A percentile compares a stretch with the other conserved stretches of the same genome.
These are phyloP conservation scores for Diaporthe capsici DNA, from an alignment of 2,329 filamentous ascomycete genomes.

Conservation along the genomic window DNA sequence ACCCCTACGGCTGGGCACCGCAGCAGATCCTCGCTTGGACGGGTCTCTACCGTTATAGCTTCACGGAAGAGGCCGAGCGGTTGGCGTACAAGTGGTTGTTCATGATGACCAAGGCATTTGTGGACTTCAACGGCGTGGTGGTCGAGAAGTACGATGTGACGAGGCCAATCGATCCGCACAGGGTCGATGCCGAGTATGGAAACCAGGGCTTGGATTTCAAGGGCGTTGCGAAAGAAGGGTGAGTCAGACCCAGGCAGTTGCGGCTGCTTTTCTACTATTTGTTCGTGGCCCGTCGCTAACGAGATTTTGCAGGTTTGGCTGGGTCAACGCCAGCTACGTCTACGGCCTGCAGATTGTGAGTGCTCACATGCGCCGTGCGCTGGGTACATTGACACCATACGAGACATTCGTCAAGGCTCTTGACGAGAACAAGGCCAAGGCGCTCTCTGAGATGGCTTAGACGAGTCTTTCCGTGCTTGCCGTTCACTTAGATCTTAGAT, in stretches of 20 bases:
- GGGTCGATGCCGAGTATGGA: slow-evolving; percentile 96
- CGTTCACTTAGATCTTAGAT: slow-evolving; percentile 9
- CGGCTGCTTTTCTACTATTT: slow-evolving; percentile 13
- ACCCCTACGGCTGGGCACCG: slow-evolving; percentile 97
- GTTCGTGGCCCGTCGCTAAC: background rate
- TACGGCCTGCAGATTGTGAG: slow-evolving; percentile 92
- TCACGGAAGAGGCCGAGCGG: slow-evolving; percentile 88
- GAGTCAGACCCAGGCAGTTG: slow-evolving; percentile 58
- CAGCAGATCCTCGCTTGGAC: slow-evolving; percentile 99
- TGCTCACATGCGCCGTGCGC: slow-evolving; percentile 88
- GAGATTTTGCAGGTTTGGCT: slow-evolving; percentile 80
- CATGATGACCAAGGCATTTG: slow-evolving; percentile 98
- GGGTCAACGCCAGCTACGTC: slow-evolving; percentile 98
- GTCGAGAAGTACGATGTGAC: slow-evolving; percentile 99
- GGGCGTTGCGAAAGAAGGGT: slow-evolving; percentile 96
- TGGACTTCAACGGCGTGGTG: slow-evolving; percentile 97
- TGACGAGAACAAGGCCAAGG: slow-evolving; percentile 67
- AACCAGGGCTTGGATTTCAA: slow-evolving; percentile 98
- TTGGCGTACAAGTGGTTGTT: slow-evolving; percentile 97
- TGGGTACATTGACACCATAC: slow-evolving; percentile 90
- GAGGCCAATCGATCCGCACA: slow-evolving; percentile 88
- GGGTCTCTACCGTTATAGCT: slow-evolving; percentile 91
- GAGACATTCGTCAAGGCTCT: slow-evolving; percentile 83
- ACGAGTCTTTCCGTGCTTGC: background rate
- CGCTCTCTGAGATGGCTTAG: slow-evolving; percentile 61